Percentiles rank a stretch among this genome's conserved stretches.
These are phyloP conservation scores for Phoma sp. DNA, from an alignment of 2,329 filamentous ascomycete genomes.

Conservation along the genomic window DNA sequence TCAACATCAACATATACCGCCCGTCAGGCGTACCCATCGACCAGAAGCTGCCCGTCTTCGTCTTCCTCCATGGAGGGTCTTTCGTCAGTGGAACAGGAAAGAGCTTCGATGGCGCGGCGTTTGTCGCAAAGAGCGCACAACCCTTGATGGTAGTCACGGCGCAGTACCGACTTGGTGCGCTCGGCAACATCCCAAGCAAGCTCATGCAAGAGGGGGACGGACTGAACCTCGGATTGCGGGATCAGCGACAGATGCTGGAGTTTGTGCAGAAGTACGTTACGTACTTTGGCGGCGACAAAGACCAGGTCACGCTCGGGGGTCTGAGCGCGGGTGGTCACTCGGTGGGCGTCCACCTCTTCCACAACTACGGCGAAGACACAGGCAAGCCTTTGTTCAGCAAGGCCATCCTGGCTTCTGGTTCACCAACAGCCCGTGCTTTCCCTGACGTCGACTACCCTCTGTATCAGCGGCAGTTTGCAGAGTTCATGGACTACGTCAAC, in stretches of 20 bases:
- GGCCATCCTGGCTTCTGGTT: slow-evolving; percentile 44
- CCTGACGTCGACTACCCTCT: slow-evolving; percentile 41
- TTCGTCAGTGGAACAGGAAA: slow-evolving; percentile 40
- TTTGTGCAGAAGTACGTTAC: slow-evolving; percentile 51
- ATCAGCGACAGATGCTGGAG: slow-evolving; percentile 42
- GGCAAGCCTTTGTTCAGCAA: slow-evolving; percentile 42
- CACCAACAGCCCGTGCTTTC: slow-evolving; percentile 45
- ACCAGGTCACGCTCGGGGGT: slow-evolving; percentile 50
- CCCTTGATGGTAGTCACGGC: slow-evolving; percentile 45
- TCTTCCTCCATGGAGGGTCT: slow-evolving; percentile 41
- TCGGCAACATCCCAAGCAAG: slow-evolving; percentile 43
- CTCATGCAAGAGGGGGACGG: slow-evolving; percentile 44
- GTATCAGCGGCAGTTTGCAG: slow-evolving; percentile 37
- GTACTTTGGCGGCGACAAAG: slow-evolving; percentile 49
- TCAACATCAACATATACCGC: slow-evolving; percentile 43
- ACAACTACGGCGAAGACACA: slow-evolving; percentile 43
- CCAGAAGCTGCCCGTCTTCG: slow-evolving; percentile 40
- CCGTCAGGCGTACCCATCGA: slow-evolving; percentile 33
- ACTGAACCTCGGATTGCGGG: slow-evolving; percentile 43
- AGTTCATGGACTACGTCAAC: slow-evolving; percentile 40
- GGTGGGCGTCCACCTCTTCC: slow-evolving; percentile 46
- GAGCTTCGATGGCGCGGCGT: slow-evolving; percentile 44
- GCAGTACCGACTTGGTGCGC: slow-evolving; percentile 44
- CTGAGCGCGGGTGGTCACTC: slow-evolving; percentile 50
- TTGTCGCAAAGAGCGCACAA: slow-evolving; percentile 39